Evolutionary conservation across 495 filamentous ascomycete genomes (phyloP), one percentile per base, ranked within the genome.

Genomic region (Lichenothelia convexa): DNA sequence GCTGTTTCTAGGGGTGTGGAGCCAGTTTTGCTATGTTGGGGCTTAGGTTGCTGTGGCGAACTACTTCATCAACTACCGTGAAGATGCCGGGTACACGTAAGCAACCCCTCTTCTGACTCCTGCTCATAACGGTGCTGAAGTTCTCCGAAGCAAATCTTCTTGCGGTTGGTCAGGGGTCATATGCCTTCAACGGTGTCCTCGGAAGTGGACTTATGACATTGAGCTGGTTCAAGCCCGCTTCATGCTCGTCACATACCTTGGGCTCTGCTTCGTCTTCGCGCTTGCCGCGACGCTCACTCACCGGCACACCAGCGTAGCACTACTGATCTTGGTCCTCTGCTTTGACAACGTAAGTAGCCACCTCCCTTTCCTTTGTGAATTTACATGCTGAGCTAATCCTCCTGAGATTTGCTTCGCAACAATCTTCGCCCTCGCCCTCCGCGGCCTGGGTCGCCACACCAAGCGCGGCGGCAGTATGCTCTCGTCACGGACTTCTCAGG

Each of bases 361-460:
- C 2, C 24, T 29, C 15, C 9, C 24, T 11, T 29, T 11, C 24
- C 24, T 29, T 29, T 9, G 9, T 29, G 24, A 11, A 9, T 29
- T n/a, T 13, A 2, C 15, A 13, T 2, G 24, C 9, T 29, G 1
- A 13, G 15, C 24, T 29, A 29, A 13, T 9, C 15, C 9, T 1
- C 15, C 15, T 11, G 9, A 2, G 24, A 13, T 13, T 9, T 29
- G 24, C 15, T 29, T 29, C 2, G 24, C 24, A 29, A 29, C 24
- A 29, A 32, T 58, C 50, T 40, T 49, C 33, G 27, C 56, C 47
- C 30, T 50, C 53, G 40, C 37, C 46, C 8, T 43, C 54, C 70
- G 46, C 78, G 65, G 39, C 4, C 19, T 41, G 11, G 32, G 39
- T 9, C 16, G 20, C 1, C 32, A 41, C 22, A 41, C 39, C 12